phyloP scores from a whole-genome alignment of 768 basidiomycete genomes.

The Pholiota conissans region DNA sequence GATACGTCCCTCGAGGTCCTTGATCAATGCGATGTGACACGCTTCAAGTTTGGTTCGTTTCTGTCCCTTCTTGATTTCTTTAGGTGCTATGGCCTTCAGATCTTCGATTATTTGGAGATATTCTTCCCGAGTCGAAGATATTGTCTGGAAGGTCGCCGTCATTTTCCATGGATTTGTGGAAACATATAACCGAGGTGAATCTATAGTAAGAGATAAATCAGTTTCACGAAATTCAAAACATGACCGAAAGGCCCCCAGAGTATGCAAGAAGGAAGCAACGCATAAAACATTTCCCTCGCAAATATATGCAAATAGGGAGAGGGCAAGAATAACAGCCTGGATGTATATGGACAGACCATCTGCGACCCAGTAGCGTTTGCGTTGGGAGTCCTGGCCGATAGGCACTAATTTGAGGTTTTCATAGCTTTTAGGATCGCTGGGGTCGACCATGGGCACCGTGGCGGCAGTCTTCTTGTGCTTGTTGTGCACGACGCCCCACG shows the following conservation, averaged over 20 bases:
- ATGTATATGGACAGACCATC: slow-evolving; percentile 78
- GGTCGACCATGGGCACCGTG: slow-evolving; percentile 50
- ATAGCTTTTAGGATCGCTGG: slow-evolving; percentile 58
- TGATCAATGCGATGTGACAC: slow-evolving; percentile 61
- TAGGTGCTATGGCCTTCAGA: slow-evolving; percentile 52
- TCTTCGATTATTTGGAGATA: slow-evolving; percentile 64
- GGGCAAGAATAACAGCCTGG: slow-evolving; percentile 21
- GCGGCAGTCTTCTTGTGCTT: slow-evolving; percentile 83
- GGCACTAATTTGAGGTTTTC: slow-evolving; percentile 67
- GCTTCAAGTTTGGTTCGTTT: slow-evolving; percentile 57
- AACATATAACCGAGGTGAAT: slow-evolving; percentile 80
- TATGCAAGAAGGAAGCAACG: slow-evolving; percentile 43
- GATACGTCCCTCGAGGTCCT: slow-evolving; percentile 61
- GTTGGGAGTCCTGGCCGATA: slow-evolving; percentile 72
- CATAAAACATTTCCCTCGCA: slow-evolving; percentile 47
- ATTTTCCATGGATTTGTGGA: slow-evolving; percentile 93
- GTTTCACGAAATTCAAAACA: slow-evolving; percentile 26
- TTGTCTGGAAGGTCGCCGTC: slow-evolving; percentile 69
- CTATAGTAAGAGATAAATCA: slow-evolving; percentile 38
- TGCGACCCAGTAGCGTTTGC: slow-evolving; percentile 83
- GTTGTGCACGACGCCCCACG: slow-evolving; percentile 83
- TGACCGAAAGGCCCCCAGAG: slow-evolving; percentile 37
- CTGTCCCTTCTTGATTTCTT: slow-evolving; percentile 44
- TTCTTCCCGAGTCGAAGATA: slow-evolving; percentile 73
- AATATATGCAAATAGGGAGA: slow-evolving; percentile 72